Evolutionary conservation across 345 rosid species (phyloP), one percentile per base, ranked within the genome.

Genomic region (Pistacia atlantica): DNA sequence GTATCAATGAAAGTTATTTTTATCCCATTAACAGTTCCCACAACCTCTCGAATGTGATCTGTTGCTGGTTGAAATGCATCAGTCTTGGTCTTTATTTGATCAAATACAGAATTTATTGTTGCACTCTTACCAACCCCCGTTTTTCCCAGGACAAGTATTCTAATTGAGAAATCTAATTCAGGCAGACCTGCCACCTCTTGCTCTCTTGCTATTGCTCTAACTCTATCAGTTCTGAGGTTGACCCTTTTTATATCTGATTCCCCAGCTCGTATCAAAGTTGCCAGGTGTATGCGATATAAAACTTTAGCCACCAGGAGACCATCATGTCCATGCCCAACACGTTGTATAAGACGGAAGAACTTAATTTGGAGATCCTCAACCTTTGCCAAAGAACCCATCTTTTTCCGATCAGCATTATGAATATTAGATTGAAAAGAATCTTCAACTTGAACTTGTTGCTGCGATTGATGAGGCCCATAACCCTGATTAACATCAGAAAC

Each of bases 71-170:
- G 81, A 87, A 93, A 96, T 67, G 99, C 99, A 82, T 84, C 79
- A 35, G 97, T 96, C 79, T 77, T 77, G 11, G 92, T 82, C 85
- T 84, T 93, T 25, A 82, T 69, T 81, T 93, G 92, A 80, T 87
- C 90, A 58, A 93, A 88, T 18, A 96, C 80, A 8, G 99, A 92
- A 84, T 96, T 96, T 84, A 91, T 90, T 52, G 99, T 96, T 54
- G 99, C 97, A 82, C 98, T 96, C 89, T 96, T 96, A 81, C 99
- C 97, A 38, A 93, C 96, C 16, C 98, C 97, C n/a, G 99, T 90
- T 87, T 86, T 96, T 66, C 99, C 98, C 20, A 96, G 77, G 71
- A 93, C 93, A 66, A 96, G 93, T 80, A 93, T 86, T 84, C 91
- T 84, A 48, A 91, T 46, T 52, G 95, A 86, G 81, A 89, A 92